phyloP scores from a whole-genome alignment of 805 yeast species.

The Cyberlindnera maclurae region DNA sequence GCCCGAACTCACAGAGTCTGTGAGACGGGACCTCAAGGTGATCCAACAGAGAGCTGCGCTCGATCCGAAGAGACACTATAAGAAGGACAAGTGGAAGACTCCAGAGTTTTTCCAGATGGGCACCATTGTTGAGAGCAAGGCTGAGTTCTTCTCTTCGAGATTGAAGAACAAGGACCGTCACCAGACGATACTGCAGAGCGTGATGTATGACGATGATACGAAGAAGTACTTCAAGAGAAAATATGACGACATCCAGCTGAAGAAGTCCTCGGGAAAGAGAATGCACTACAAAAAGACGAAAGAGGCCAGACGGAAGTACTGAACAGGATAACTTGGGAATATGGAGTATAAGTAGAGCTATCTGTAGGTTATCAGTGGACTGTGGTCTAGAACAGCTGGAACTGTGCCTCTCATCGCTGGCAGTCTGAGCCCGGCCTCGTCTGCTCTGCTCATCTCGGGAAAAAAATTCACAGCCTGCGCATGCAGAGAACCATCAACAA shows the following conservation, averaged over 20 bases:
- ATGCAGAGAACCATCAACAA: neutral
- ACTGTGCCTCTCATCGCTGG: too few species aligned
- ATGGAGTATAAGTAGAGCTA: too few species aligned
- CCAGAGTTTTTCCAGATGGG: slow-evolving; percentile 87
- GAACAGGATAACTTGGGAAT: neutral
- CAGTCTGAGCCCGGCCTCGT: too few species aligned
- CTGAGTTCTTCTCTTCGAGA: slow-evolving; percentile 68
- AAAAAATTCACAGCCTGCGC: too few species aligned
- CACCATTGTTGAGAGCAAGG: slow-evolving; percentile 73
- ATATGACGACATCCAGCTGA: slow-evolving; percentile 69
- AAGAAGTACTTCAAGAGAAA: slow-evolving; percentile 78
- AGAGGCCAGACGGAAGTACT: slow-evolving; percentile 48
- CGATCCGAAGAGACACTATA: slow-evolving; percentile 94
- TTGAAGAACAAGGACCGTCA: slow-evolving; percentile 68
- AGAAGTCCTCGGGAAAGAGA: slow-evolving; percentile 57
- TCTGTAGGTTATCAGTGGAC: too few species aligned
- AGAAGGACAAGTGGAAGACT: slow-evolving; percentile 69
- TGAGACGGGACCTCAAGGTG: slow-evolving; percentile 71
- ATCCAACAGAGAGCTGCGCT: slow-evolving; percentile 83
- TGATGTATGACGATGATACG: slow-evolving; percentile 65
- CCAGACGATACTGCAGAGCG: slow-evolving; percentile 71
- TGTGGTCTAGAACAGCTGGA: too few species aligned
- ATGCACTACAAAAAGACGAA: slow-evolving; percentile 57
- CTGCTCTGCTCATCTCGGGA: too few species aligned
- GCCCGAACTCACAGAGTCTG: slow-evolving; percentile 61